Evolutionary conservation across 192 early-diverging fungal genomes (phyloP), one percentile per base, ranked within the genome.

Genomic region (Jimgerdemannia flammicorona): DNA sequence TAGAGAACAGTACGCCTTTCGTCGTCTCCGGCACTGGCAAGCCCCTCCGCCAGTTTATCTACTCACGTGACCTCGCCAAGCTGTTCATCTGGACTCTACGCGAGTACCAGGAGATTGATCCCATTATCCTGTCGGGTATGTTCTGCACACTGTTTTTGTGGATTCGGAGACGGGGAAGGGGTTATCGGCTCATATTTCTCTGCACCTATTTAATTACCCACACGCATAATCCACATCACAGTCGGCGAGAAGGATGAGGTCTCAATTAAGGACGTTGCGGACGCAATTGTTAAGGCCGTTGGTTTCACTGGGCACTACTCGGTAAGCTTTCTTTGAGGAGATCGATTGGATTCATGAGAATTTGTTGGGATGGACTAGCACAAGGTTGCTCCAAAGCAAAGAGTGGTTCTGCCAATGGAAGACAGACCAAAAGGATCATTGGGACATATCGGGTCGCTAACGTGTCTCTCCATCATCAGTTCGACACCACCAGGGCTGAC

Each of bases 21-120:
- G 80, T 90, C 73, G 88, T 95, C 77, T 75, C 85, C 54, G 93
- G 93, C 70, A 90, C 87, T 40, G 93, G 93, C 71, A 87, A 87
- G 70, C 93, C 93, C 44, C 87, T 93, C 49, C 89, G 93, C 18
- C 93, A 95, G 75, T 95, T 95, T 83, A 93, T 94, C 64, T 95
- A 90, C 81, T 94, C 93, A 8, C 85, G 87, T 43, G 93, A 95
- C 85, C 81, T 95, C 42, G 93, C 92, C 71, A 90, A 84, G 79
- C 86, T 95, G 65, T 92, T 95, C 77, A 85, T 95, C 69, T 95
- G 93, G 93, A 82, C 83, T n/a, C 83, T 95, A 54, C 81, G 93
- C 70, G 93, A 95, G 77, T 95, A 95, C 83, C 29, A 90, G 67
- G 90, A 93, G 77, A 89, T 93, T 71, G 90, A 89, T 44, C 93